Evolutionary conservation across 352 stramenopile genomes (phyloP).

Genomic region (Globisporangium polare): DNA sequence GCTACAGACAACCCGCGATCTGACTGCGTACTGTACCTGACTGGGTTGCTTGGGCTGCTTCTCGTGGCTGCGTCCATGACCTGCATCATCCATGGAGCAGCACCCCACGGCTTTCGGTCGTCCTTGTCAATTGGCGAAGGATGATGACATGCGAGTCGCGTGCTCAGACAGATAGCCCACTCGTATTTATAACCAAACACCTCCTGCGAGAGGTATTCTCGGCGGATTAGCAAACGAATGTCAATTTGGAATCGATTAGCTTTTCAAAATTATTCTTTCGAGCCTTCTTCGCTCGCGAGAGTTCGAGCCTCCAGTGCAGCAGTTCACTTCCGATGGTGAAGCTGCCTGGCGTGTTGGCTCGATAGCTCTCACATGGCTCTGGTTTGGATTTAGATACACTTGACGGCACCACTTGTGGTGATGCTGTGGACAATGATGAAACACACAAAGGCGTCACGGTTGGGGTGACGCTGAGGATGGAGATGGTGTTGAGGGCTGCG

Average conservation of each 20-base stretch:
- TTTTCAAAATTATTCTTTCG: not conserved
- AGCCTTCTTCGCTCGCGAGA: not conserved
- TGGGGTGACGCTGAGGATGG: not conserved
- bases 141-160: not conserved
- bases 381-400: not conserved
- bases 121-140: not conserved
- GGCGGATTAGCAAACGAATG: not conserved
- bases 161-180: not conserved
- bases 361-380: not conserved
- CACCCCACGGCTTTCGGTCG: not conserved
- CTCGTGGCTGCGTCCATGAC: not conserved
- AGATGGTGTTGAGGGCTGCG: not conserved
- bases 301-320: not conserved
- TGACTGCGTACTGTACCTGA: not conserved
- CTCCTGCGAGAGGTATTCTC: not conserved
- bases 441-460: not conserved
- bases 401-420: too few relatives aligned
- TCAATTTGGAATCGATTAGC: not conserved
- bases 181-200: not conserved
- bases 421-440: not conserved
- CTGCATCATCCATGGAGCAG: not conserved
- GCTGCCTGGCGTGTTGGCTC: constrained; percentile 3
- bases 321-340: constrained; percentile 13
- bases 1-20: too few relatives aligned
- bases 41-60: constrained; percentile 1